These are phyloP conservation scores for Penicillium simplicissimum DNA, from an alignment of 495 filamentous ascomycete genomes.

Conservation along the genomic window DNA sequence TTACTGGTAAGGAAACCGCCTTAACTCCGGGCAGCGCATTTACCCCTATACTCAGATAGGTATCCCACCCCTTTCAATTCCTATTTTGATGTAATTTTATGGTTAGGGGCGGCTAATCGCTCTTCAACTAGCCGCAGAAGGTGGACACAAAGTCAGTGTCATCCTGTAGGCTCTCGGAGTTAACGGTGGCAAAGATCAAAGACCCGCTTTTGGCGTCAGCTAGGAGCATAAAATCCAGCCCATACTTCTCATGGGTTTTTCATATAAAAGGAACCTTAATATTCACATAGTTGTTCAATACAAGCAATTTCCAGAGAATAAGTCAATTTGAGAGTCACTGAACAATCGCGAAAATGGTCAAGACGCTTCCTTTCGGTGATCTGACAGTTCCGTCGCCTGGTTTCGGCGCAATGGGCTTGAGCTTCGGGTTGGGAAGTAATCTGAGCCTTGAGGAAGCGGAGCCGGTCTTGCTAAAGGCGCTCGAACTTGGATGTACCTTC, in stretches of 20 bases:
- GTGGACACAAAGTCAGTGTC: not conserved
- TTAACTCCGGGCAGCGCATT: too few relatives aligned
- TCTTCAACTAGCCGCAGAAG: not conserved
- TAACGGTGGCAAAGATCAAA: not conserved
- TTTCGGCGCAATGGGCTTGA: conserved; percentile 51
- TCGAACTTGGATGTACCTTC: conserved; percentile 54
- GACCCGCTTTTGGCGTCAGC: not conserved
- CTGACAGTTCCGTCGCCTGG: conserved; percentile 45
- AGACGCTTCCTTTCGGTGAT: conserved; percentile 42
- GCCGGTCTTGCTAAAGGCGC: conserved; percentile 50
- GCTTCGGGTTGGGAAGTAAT: conserved; percentile 42
- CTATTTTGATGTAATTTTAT: too few relatives aligned
- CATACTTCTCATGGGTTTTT: not conserved
- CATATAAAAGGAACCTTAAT: not conserved
- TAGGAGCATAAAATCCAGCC: not conserved
- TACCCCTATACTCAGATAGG: too few relatives aligned
- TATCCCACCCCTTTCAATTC: too few relatives aligned
- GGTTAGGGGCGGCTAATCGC: not conserved
- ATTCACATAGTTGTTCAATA: not conserved
- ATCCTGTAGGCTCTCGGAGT: not conserved
- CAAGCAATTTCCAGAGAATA: not conserved
- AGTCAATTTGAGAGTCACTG: not conserved
- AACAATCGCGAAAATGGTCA: conserved; percentile 37
- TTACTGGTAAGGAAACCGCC: too few relatives aligned
- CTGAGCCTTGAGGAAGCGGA: conserved; percentile 48